phyloP scores from a whole-genome alignment of 805 yeast genomes.

The Komagataella ulmi region DNA sequence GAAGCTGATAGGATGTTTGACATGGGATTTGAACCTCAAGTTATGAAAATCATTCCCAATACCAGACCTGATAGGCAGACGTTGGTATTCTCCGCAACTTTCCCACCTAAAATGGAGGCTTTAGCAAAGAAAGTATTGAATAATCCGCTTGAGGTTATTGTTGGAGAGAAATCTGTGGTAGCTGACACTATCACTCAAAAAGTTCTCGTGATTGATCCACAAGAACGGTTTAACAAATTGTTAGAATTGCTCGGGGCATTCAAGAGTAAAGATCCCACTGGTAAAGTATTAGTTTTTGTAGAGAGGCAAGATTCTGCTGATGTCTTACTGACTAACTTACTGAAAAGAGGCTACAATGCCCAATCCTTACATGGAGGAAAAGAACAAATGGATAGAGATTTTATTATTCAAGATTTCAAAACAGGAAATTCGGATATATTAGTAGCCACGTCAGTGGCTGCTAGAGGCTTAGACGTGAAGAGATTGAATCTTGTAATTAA shows the following conservation, averaged over 20 bases:
- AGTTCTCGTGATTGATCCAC: conserved; percentile 45
- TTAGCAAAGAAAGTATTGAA: conserved; percentile 54
- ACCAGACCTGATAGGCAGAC: conserved; percentile 82
- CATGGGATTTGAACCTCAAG: conserved; percentile 95
- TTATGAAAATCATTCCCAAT: conserved; percentile 61
- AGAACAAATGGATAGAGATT: conserved; percentile 70
- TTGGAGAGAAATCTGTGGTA: conserved; percentile 72
- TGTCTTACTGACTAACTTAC: conserved; percentile 38
- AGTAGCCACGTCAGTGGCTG: conserved; percentile 89
- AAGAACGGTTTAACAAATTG: conserved; percentile 42
- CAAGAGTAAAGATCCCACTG: conserved; percentile 16
- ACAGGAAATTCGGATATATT: conserved; percentile 47
- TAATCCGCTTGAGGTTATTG: conserved; percentile 61
- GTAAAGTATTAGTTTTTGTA: conserved; percentile 67
- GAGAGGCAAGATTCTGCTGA: conserved; percentile 88
- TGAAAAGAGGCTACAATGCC: conserved; percentile 40
- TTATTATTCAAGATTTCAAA: conserved; percentile 59
- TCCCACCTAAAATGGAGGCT: conserved; percentile 66
- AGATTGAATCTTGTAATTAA: conserved; percentile 70
- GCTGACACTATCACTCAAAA: conserved; percentile 69
- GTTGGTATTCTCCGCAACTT: conserved; percentile 88
- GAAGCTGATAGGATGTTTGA: conserved; percentile 97
- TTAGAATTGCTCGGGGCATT: conserved; percentile 40
- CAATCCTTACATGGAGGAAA: conserved; percentile 85
- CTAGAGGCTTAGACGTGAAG: conserved; percentile 91